Evolutionary conservation across 2,329 filamentous ascomycete species (phyloP).

Genomic region (Penicillium polonicum): DNA sequence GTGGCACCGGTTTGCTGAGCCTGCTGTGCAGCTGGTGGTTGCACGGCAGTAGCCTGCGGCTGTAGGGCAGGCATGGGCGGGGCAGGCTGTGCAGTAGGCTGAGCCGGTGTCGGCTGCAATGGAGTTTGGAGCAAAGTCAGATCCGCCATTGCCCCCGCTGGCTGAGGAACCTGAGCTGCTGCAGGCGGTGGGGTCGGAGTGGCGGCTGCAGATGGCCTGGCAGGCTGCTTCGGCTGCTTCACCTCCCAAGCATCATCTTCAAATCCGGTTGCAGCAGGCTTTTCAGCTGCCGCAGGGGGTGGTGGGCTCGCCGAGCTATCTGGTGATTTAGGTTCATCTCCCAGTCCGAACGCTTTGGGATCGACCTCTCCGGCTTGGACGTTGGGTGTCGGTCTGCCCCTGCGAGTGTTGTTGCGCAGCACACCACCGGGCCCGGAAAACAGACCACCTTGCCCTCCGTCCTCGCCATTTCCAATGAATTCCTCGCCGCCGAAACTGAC

Average conservation of each 20-base stretch:
- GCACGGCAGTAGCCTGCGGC: slow-evolving; percentile 44
- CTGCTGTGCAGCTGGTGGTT: slow-evolving; percentile 36
- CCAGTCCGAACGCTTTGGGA: slow-evolving; percentile 75
- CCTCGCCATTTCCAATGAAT: slow-evolving; percentile 59
- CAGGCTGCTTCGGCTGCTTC: slow-evolving; percentile 69
- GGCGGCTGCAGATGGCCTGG: slow-evolving; percentile 42
- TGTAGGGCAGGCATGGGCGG: slow-evolving; percentile 42
- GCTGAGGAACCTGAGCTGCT: slow-evolving; percentile 32
- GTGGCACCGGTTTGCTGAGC: slow-evolving; percentile 46
- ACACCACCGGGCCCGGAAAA: slow-evolving; percentile 93
- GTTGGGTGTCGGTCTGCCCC: slow-evolving; percentile 83
- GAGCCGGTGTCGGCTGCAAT: slow-evolving; percentile 54
- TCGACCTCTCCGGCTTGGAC: slow-evolving; percentile 83
- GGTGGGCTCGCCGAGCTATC: slow-evolving; percentile 50
- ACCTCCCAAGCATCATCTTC: slow-evolving; percentile 98
- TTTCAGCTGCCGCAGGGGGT: slow-evolving; percentile 48
- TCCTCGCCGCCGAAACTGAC: slow-evolving; percentile 55
- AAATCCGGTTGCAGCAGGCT: slow-evolving; percentile 63
- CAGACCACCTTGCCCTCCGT: slow-evolving; percentile 63
- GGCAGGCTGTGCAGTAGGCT: slow-evolving; percentile 46
- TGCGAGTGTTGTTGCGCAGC: slow-evolving; percentile 90
- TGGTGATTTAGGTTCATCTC: slow-evolving; percentile 50
- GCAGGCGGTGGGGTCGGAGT: slow-evolving; percentile 30
- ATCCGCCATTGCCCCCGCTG: slow-evolving; percentile 70
- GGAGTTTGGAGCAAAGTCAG: slow-evolving; percentile 63